Evolutionary conservation across 352 stramenopile species (phyloP), one percentile per base, ranked within the genome.

Genomic region (Blastocystis sp.): DNA sequence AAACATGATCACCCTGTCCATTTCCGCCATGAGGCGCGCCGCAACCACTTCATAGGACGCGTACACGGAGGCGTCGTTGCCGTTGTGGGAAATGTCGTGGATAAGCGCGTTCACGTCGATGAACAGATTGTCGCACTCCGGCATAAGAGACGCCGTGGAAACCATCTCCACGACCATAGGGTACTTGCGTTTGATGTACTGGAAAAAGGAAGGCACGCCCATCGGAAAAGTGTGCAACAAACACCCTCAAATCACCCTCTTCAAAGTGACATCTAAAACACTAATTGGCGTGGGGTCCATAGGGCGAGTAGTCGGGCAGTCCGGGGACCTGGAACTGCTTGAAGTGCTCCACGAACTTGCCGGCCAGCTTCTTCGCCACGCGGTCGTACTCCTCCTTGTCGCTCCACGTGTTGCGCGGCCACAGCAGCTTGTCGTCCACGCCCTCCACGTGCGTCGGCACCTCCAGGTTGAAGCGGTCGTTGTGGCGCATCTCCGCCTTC

Each of bases 51-150:
- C 69, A 23, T 62, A 62, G 10, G 40, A 62, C 38, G 10, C 40
- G 28, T 79, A 28, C 11, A 56, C 19, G n/a, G 28, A 34, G 48
- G 21, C n/a, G 14, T 2, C 21, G 17, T 23, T 41, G 38, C 17
- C 38, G 40, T 60, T 40, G 38, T 65, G 48, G 2, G 56, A 64
- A 62, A 28, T 52, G 43, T 23, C 21, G 43, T 81, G 70, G 40
- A 81, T 81, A 19, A 81, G 21, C 34, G 70, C 56, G 61, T 81
- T 81, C 1, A 81, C 21, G 59, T 81, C 70, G n/a, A 81, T 81
- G n/a, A 66, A 64, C 9, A 81, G 70, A 81, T 81, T 81, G 61
- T 81, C 70, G 53, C 56, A 81, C 38, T 81, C 43, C 28, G 70
- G 43, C n/a, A 81, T 28, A 5, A 81, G 2, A 2, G 70, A 81